Base-by-base conservation (phyloP, 2,329 filamentous ascomycete species). In the Neodidymelliopsis sp. region DNA sequence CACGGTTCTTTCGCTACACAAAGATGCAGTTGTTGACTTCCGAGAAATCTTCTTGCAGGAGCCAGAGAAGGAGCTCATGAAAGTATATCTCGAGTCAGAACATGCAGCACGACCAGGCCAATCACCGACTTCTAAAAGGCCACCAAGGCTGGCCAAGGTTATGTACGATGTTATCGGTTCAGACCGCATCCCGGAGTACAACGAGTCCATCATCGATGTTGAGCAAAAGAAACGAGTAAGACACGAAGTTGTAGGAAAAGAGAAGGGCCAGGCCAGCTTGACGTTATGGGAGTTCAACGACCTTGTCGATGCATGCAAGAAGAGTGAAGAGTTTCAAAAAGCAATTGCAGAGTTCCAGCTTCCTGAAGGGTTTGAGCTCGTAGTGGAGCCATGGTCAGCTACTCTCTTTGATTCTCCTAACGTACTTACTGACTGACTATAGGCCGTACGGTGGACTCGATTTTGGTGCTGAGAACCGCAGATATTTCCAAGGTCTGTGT, bases 91-190 rank as follows among this genome's bases (percentile, higher is more conserved):
- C 4, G 73, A 75, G 0, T 65, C 78, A 2, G 79, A 82, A 54
- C 78, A 81, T 51, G 53, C 65, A 23, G 67, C 70, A 34, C 60
- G 44, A 22, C 67, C 74, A 5, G 67, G 66, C 30, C 57, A 65
- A n/a, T 73, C 66, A 43, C 73, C 74, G 15, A 56, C 62, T 2
- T 76, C 75, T 2, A 74, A 75, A 11, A 70, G 75, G 2, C 81
- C 80, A 11, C 71, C 77, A 6, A 75, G 82, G 22, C 60, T 81
- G 38, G 82, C 81, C 2, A 74, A 79, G 33, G 79, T 80, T 24
- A 77, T 81, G 55, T 86, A 84, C 70, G 81, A 81, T 67, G 75
- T 84, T 37, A 77, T 84, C 47, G 78, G 80, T 1, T 60, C 66
- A 4, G 78, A 81, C 30, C 79, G 77, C 30, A 70, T 79, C 6